phyloP scores from a whole-genome alignment of 1,139 yeast genomes.

The Debaryomycetaceae sp. region DNA sequence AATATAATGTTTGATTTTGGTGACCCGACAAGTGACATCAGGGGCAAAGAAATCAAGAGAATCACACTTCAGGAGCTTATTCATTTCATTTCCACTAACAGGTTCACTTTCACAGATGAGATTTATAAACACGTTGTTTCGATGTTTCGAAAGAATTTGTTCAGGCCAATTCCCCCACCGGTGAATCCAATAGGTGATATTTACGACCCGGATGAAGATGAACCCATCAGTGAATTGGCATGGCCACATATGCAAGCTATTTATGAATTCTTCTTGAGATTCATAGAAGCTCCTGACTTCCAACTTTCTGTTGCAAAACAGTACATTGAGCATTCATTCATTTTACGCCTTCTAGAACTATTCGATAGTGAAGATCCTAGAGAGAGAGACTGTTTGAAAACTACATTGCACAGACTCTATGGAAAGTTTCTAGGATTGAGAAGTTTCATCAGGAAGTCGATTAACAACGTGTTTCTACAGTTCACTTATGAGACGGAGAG shows the following conservation, averaged over 20 bases:
- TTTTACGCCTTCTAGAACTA: slow-evolving; percentile 73
- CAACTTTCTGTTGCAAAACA: slow-evolving; percentile 91
- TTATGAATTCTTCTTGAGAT: slow-evolving; percentile 88
- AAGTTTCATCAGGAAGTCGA: slow-evolving; percentile 86
- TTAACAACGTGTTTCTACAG: slow-evolving; percentile 87
- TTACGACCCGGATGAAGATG: slow-evolving; percentile 98
- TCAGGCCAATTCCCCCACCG: slow-evolving; percentile 97
- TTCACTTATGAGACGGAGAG: slow-evolving; percentile 94
- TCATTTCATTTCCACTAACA: slow-evolving; percentile 77
- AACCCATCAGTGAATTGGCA: slow-evolving; percentile 91
- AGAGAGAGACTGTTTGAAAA: slow-evolving; percentile 91
- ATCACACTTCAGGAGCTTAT: slow-evolving; percentile 83
- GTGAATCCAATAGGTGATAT: slow-evolving; percentile 95
- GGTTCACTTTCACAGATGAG: slow-evolving; percentile 84
- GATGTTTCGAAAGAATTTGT: slow-evolving; percentile 85
- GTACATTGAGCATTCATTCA: slow-evolving; percentile 88
- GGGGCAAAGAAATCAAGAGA: slow-evolving; percentile 90
- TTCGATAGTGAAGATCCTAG: slow-evolving; percentile 97
- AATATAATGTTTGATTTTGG: slow-evolving; percentile 89
- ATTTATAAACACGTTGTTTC: slow-evolving; percentile 85
- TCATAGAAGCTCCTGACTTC: slow-evolving; percentile 92
- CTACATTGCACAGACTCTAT: slow-evolving; percentile 91
- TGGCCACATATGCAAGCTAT: slow-evolving; percentile 99
- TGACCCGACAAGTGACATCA: slow-evolving; percentile 88
- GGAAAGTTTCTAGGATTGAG: slow-evolving; percentile 91